Evolutionary conservation across 1,284 basidiomycete genomes (phyloP), one percentile per base, ranked within the genome.

Genomic region (Hemileia vastatrix): DNA sequence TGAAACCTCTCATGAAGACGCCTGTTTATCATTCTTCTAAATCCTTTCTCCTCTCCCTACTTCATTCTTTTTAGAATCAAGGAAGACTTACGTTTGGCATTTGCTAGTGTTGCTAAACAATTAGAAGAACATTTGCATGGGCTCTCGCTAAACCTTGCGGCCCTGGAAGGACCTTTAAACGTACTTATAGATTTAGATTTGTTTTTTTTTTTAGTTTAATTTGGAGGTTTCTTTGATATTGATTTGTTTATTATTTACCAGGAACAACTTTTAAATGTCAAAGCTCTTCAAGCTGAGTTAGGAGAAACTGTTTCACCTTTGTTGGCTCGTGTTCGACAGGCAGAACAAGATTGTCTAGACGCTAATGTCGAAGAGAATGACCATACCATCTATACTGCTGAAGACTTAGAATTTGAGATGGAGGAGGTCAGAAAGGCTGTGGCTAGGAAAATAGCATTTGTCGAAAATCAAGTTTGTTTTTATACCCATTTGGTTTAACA

Each of bases 281-380:
- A 77, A 19, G 73, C 80, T 45, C 81, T 90, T 61, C 83, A 88
- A 70, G 81, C 80, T 0, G 82, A 83, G 66, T 79, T 90, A 71
- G 83, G 52, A 24, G 52, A 83, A 1, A 79, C 80, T 0, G 77
- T 90, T 32, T 79, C 82, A 6, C 82, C 84, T 18, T 77, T 80
- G 0, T 76, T 90, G 19, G 76, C 76, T 6, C 76, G 77, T 6
- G 84, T 88, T 8, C 79, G 79, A 1, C 78, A 75, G 3, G 85
- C 83, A 1, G 89, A 94, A 70, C 80, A 81, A 6, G 86, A 87
- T 61, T 96, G 93, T 73, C 78, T 78, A 3, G 84, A 85, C n/a
- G 93, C 92, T 18, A 96, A 93, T 69, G 87, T 96, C 2, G 94
- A 96, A 72, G 94, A 96, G 77, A 96, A 96, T 75, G 93, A 96